Evolutionary conservation across 805 yeast genomes (phyloP).

Genomic region (Dipodascus geniculatus): DNA sequence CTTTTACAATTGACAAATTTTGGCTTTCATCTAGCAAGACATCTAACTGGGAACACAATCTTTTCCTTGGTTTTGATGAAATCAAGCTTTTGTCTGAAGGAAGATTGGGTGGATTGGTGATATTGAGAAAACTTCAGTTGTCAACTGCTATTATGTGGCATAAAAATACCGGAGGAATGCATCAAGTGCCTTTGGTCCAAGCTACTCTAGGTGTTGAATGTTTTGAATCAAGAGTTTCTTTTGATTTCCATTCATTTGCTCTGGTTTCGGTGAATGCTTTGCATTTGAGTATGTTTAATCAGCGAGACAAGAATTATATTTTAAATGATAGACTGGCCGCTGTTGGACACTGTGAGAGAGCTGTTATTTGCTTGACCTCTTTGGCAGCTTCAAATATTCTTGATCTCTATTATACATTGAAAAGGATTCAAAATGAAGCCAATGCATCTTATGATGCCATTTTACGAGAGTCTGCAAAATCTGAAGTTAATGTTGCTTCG

Average conservation of each 20-base stretch:
- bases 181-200: slow-evolving; percentile 56
- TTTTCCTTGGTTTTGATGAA: slow-evolving; percentile 47
- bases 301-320: slow-evolving; percentile 35
- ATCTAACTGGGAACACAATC: slow-evolving; percentile 57
- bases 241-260: slow-evolving; percentile 80
- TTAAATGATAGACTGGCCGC: slow-evolving; percentile 17
- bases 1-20: slow-evolving; percentile 40
- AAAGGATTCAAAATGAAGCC: slow-evolving; percentile 64
- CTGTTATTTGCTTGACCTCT: slow-evolving; percentile 63
- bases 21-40: slow-evolving; percentile 65
- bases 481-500: slow-evolving; percentile 12
- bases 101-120: slow-evolving; percentile 64
- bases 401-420: slow-evolving; percentile 62
- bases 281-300: slow-evolving; percentile 53
- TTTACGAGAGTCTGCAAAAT: slow-evolving; percentile 41
- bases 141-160: slow-evolving; percentile 69
- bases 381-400: slow-evolving; percentile 73
- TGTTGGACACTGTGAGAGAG: slow-evolving; percentile 46
- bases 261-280: slow-evolving; percentile 41
- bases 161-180: slow-evolving; percentile 24
- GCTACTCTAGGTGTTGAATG: slow-evolving; percentile 44
- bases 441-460: slow-evolving; percentile 65
- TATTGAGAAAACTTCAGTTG: slow-evolving; percentile 36
- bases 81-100: slow-evolving; percentile 53
- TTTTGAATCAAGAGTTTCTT: slow-evolving; percentile 49